Evolutionary conservation across 768 basidiomycete species (phyloP).

Genomic region (Russula sp.): DNA sequence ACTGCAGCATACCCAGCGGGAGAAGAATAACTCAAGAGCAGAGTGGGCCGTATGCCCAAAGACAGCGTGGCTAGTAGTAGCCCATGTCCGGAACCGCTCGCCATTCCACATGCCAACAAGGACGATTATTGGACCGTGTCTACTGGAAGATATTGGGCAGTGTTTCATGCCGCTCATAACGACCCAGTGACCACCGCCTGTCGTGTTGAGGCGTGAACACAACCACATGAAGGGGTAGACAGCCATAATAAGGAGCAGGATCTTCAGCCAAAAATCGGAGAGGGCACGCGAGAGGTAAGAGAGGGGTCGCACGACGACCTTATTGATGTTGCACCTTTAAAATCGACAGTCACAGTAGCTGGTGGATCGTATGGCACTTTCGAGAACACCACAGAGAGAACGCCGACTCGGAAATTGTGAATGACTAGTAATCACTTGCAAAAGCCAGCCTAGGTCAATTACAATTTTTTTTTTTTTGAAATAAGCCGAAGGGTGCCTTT

Average conservation of each 20-base stretch:
- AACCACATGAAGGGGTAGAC: slow-evolving; percentile 78
- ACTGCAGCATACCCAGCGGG: not conserved
- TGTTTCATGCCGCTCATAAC: slow-evolving; percentile 29
- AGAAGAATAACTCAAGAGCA: slow-evolving; percentile 15
- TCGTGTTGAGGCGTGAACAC: slow-evolving; percentile 54
- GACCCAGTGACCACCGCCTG: slow-evolving; percentile 66
- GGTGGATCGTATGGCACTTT: too few species aligned
- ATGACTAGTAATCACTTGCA: too few species aligned
- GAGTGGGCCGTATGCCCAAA: slow-evolving; percentile 14
- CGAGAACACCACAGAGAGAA: too few species aligned
- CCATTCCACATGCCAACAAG: slow-evolving; percentile 57
- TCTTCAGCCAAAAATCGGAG: slow-evolving; percentile 61
- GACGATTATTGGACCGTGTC: slow-evolving; percentile 28
- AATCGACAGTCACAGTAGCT: too few species aligned
- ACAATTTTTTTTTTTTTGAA: not conserved
- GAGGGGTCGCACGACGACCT: slow-evolving; percentile 57
- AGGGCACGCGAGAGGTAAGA: slow-evolving; percentile 58
- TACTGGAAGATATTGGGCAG: slow-evolving; percentile 21
- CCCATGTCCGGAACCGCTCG: slow-evolving; percentile 72
- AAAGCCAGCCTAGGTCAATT: too few species aligned
- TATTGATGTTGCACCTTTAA: slow-evolving; percentile 21
- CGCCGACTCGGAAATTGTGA: too few species aligned
- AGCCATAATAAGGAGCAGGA: slow-evolving; percentile 56
- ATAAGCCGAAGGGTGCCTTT: slow-evolving; percentile 40
- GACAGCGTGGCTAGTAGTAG: slow-evolving; percentile 54